phyloP scores from a whole-genome alignment of 257 asterid species.

The Petunia secreta region DNA sequence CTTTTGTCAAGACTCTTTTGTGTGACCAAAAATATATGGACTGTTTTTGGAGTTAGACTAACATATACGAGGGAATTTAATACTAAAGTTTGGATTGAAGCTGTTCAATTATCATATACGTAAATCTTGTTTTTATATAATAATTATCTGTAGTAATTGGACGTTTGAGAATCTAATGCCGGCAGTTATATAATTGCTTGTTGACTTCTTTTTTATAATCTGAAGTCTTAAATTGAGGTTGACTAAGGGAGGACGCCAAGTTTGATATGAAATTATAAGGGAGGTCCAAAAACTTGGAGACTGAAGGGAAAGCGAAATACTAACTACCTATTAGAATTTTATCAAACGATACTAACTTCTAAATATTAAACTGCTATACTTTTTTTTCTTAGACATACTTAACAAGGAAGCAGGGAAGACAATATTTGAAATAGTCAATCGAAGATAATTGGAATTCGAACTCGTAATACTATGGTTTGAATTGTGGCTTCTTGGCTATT shows the following conservation, averaged over 20 bases:
- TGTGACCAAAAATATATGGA: not conserved
- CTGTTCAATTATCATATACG: not conserved
- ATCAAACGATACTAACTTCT: no score
- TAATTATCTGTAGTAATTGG: not conserved
- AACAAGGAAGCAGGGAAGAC: no score
- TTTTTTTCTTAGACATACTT: no score
- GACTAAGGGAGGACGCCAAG: no score
- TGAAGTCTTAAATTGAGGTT: no score
- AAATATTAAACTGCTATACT: no score
- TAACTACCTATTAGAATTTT: no score
- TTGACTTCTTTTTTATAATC: not conserved
- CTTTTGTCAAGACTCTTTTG: not conserved
- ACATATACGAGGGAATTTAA: not conserved
- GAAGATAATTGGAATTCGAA: not conserved
- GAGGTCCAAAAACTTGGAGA: no score
- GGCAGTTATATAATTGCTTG: not conserved
- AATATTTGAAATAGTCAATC: not conserved
- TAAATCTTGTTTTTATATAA: not conserved
- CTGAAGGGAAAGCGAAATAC: no score
- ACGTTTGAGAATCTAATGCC: conserved; percentile 7
- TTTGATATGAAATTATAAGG: no score
- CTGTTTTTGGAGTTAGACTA: not conserved
- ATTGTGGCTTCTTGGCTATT: not conserved
- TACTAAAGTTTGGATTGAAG: not conserved
- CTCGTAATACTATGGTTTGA: not conserved